Evolutionary conservation across 2,329 filamentous ascomycete genomes (phyloP), one percentile per base, ranked within the genome.

Genomic region (Colletotrichum sp.): DNA sequence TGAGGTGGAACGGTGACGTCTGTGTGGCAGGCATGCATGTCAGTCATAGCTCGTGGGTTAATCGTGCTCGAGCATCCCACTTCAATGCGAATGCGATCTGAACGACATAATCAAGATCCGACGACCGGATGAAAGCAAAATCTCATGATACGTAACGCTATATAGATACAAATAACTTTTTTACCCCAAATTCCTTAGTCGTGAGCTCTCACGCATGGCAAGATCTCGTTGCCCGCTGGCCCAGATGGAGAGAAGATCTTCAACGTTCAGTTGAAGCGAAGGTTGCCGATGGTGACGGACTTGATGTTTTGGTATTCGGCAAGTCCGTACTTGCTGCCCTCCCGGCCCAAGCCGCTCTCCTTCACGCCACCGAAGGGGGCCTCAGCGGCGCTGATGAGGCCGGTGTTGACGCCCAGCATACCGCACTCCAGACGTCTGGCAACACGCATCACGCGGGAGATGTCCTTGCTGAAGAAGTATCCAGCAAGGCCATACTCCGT

Each of bases 401-500:
- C 83, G 4, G 82, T 83, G 69, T 83, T 84, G 70, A 85, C 72
- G 14, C 83, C 83, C 67, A 85, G 79, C 83, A 84, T 84, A 14
- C 84, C 83, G 18, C 82, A 84, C 69, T 93, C 89, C 36, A 93
- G 83, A 24, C 83, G 84, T 77, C 88, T 87, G 28, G 86, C 85
- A 34, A 89, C 82, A 34, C 86, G 82, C 83, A 84, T 87, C 21
- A 84, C 79, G 5, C 87, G 79, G 57, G 83, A 82, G n/a, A 86
- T 79, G 78, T 88, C 82, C 74, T 83, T 82, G 60, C 84, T 93
- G 84, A 92, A 95, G 84, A 94, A 94, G 83, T 95, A 95, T 4
- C 92, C 93, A 1, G 94, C 93, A 39, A 95, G 87, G 2, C 94
- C 93, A 61, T 95, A 93, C 76, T 93, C 92, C 0, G 92, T 88